phyloP scores from a whole-genome alignment of 306 rosid genomes.

The Gillenia trifoliata region DNA sequence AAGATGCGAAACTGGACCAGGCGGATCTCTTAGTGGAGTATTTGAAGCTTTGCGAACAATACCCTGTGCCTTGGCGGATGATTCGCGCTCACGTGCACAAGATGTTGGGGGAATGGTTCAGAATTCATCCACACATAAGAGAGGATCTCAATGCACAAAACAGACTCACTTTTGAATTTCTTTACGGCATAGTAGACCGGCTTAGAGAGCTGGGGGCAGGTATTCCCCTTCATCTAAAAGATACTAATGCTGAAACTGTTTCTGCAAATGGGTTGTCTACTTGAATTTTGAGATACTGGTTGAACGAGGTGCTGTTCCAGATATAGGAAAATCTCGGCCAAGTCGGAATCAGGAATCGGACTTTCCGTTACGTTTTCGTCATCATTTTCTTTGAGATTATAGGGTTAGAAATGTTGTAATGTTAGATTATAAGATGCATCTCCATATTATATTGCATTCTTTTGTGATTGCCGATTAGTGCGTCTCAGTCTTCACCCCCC shows the following conservation, averaged over 20 bases:
- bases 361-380: not conserved
- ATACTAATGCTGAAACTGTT: conserved; percentile 12
- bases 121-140: conserved; percentile 82
- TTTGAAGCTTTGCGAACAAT: conserved; percentile 73
- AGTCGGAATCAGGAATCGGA: not conserved
- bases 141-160: conserved; percentile 78
- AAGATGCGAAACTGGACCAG: conserved; percentile 64
- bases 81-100: conserved; percentile 89
- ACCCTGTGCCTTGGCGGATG: conserved; percentile 94
- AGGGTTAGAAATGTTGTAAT: not conserved
- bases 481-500: not conserved
- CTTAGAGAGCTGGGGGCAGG: conserved; percentile 68
- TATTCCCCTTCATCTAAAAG: conserved; percentile 65
- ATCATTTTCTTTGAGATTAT: not conserved
- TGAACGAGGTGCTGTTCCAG: conserved; percentile 5
- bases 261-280: conserved; percentile 11
- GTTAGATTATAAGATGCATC: not conserved
- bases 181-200: conserved; percentile 59
- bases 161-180: conserved; percentile 77
- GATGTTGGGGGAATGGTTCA: conserved; percentile 92
- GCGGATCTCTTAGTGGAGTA: conserved; percentile 76
- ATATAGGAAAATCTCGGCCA: conserved; percentile 9
- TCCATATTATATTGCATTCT: not conserved
- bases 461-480: not conserved
- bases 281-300: conserved; percentile 13